Evolutionary conservation across 2,329 filamentous ascomycete genomes (phyloP).

Genomic region (Fragosphaeria purpurea): DNA sequence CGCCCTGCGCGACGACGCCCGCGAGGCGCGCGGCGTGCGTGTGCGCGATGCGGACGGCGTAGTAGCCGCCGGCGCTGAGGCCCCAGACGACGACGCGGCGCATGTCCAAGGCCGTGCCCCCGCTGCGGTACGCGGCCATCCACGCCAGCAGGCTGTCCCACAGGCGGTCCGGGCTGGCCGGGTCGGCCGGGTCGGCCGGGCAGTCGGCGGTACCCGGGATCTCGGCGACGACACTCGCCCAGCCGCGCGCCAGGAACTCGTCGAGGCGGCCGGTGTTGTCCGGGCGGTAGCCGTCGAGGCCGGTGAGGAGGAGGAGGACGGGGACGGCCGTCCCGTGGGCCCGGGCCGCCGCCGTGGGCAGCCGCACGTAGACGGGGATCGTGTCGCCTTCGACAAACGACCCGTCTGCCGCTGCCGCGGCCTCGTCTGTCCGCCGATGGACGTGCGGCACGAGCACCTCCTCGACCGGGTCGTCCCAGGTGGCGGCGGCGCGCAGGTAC

Average conservation of each 20-base stretch:
- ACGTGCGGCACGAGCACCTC: slow-evolving; percentile 54
- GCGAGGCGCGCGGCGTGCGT: slow-evolving; percentile 47
- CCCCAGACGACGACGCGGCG: slow-evolving; percentile 51
- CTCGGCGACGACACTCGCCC: slow-evolving; percentile 52
- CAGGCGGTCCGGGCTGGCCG: slow-evolving; percentile 48
- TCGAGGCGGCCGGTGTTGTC: slow-evolving; percentile 52
- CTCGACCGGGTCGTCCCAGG: slow-evolving; percentile 47
- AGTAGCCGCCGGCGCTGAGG: slow-evolving; percentile 56
- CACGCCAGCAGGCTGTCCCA: slow-evolving; percentile 54
- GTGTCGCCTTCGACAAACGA: slow-evolving; percentile 33
- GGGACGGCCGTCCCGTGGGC: slow-evolving; percentile 19
- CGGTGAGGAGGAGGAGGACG: slow-evolving; percentile 49
- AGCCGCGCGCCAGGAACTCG: slow-evolving; percentile 53
- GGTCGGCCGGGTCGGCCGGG: slow-evolving; percentile 52
- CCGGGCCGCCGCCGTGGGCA: slow-evolving; percentile 37
- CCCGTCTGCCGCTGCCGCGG: slow-evolving; percentile 21
- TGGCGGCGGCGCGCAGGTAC: slow-evolving; percentile 45
- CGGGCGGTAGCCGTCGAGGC: slow-evolving; percentile 52
- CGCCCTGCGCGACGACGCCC: slow-evolving; percentile 53
- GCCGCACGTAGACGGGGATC: slow-evolving; percentile 57
- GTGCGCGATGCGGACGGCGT: slow-evolving; percentile 57
- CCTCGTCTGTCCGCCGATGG: slow-evolving; percentile 20
- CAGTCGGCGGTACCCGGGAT: slow-evolving; percentile 60
- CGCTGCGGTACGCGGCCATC: slow-evolving; percentile 28
- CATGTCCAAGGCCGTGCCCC: slow-evolving; percentile 41